Evolutionary conservation across 805 yeast genomes (phyloP), one percentile per base, ranked within the genome.

Genomic region (Zygosaccharomyces siamensis): DNA sequence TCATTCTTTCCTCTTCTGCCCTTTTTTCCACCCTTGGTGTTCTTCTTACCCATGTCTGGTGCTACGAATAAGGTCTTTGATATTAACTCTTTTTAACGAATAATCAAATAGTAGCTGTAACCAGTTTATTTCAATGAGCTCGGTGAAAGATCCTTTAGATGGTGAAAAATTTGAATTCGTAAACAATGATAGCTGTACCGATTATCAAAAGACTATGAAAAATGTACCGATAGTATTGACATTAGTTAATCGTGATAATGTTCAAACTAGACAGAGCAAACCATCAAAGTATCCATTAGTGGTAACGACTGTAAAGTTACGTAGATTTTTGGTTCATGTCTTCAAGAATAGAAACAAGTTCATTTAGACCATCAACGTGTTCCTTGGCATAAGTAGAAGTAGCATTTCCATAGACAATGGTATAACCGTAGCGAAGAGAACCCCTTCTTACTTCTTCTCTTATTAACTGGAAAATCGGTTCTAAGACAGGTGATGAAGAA

Each of bases 1-100:
- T 85, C 96, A 72, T 90, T 90, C 92, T 93, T 93, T 72, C 99
- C 99, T 81, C 97, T 86, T 79, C 99, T 76, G 69, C 83, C 92
- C 75, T 88, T 85, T 73, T 86, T 86, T 72, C 95, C 95, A 72
- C 95, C 93, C 68, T 77, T 72, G 51, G 69, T 63, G 60, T 64
- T 66, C 55, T 65, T 66, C 54, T 65, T 67, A 66, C 70, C 71
- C 71, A 67, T 67, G 43, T 23, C 18, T 41, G 14, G 11, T 24
- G 44, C 28, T 41, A 18, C 11, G 28, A 30, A 28, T 30, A 41
- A 30, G 23, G 36, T 41, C 35, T 30, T 11, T 28, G 20, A 18
- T 28, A 12, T 3, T 3, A 20, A 18, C 5, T 18, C 6, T 14
- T 30, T 3, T 12, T 8, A n/a, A 30, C 5, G 20, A 12, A 7